Base-by-base conservation (phyloP, 2,329 filamentous ascomycete species). In the Cladosporium sp. region DNA sequence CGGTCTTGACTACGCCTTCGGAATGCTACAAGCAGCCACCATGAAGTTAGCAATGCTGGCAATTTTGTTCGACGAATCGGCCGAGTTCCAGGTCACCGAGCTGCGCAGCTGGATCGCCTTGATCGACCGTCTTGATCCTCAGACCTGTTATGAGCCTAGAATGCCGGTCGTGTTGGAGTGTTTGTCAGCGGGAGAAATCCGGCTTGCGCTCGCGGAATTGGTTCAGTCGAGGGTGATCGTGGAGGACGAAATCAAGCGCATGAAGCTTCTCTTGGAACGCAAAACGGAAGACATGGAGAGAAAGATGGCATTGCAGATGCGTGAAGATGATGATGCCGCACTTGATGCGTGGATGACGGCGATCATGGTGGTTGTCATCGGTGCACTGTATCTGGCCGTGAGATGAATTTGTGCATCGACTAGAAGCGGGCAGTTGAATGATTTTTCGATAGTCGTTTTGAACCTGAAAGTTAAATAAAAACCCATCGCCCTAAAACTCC, bases 101-200 rank as follows among this genome's bases (percentile, higher is more conserved):
- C 29, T 48, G 1, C 37, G 18, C 18, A 18, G 18, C 15, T 48
- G 45, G 45, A 18, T 48, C 7, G 24, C 13, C 12, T 24, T 7
- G 3, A 24, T 36, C 37, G 45, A 36, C n/a, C 6, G 34, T 3
- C 27, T 40, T n/a, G 27, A n/a, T 13, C 45, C 45, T 9, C 18
- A 12, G 13, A 22, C 18, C 9, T 22, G 27, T 18, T n/a, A 40
- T 18, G 29, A 48, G 18, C 37, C 45, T 11, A 13, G 45, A 8
- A 41, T 48, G 27, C 34, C 19, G 4, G 45, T 41, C 9, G n/a
- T 41, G 4, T 48, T 48, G 12, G 45, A 48, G n/a, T 41, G 15
- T 7, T 18, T 40, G 4, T 48, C 45, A 2, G 12, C 18, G 17
- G 45, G 18, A 12, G 45, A 48, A 18, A 24, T 41, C 24, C 29